These are phyloP conservation scores for Adiantum capillusveneris DNA, from an alignment of 75 land plant species.

Conservation along the genomic window DNA sequence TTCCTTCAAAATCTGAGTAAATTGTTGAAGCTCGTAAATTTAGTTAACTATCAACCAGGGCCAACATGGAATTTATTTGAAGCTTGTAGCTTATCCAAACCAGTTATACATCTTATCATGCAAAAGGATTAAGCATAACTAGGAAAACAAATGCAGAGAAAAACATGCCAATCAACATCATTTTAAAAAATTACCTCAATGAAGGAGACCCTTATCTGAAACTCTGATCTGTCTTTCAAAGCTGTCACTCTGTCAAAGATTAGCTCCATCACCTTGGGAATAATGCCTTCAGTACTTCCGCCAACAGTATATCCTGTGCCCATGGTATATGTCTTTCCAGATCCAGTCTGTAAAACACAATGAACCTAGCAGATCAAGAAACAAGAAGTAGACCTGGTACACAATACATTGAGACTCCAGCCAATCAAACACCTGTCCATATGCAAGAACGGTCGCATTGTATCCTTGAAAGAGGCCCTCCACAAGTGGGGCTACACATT, in stretches of 20 bases:
- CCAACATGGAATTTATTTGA: no score
- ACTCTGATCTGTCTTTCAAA: constrained; percentile 54
- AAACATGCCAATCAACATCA: background rate
- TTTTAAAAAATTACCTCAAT: constrained; percentile 94
- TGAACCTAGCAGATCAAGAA: background rate
- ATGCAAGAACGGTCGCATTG: constrained; percentile 97
- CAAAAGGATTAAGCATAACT: background rate
- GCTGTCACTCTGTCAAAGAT: constrained; percentile 64
- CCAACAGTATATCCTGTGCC: constrained; percentile 91
- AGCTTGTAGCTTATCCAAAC: background rate
- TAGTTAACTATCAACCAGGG: no score
- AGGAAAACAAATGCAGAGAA: background rate
- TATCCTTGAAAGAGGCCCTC: constrained; percentile 91
- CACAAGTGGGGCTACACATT: constrained; percentile 83
- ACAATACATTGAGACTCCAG: background rate
- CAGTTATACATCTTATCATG: background rate
- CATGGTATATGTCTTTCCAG: constrained; percentile 98
- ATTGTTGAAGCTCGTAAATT: no score
- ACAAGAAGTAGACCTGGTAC: background rate
- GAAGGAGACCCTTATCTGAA: constrained; percentile 86
- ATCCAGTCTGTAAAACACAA: constrained; percentile 64
- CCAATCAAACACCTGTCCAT: constrained; percentile 77
- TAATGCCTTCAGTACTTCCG: constrained; percentile 59
- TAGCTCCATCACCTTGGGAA: constrained; percentile 80
- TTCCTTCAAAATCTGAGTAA: constrained; percentile 98